phyloP scores from a whole-genome alignment of 768 basidiomycete genomes.

The Ramaria sp. region DNA sequence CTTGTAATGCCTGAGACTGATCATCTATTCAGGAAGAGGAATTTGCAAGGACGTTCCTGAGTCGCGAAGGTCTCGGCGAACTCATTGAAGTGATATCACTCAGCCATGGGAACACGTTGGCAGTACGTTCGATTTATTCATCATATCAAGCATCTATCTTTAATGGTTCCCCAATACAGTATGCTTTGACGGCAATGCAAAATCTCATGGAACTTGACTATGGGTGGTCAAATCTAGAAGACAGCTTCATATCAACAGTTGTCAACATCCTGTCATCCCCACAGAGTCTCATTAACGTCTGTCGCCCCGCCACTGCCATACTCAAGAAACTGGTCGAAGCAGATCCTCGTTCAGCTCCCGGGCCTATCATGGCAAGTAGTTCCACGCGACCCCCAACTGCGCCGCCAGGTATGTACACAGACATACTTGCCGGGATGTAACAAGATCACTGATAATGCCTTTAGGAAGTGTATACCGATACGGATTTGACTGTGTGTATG shows the following conservation, averaged over 20 bases:
- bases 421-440: background rate
- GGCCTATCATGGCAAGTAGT: conserved; percentile 45
- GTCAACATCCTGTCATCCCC: conserved; percentile 71
- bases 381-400: conserved; percentile 42
- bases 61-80: conserved; percentile 56
- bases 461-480: conserved; percentile 68
- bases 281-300: conserved; percentile 76
- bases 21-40: conserved; percentile 58
- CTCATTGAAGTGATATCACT: conserved; percentile 59
- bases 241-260: conserved; percentile 64
- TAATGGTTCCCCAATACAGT: conserved; percentile 32
- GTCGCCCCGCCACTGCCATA: conserved; percentile 84
- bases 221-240: conserved; percentile 69
- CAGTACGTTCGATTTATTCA: conserved; percentile 35
- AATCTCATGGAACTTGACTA: conserved; percentile 81
- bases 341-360: conserved; percentile 59
- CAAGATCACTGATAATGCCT: background rate
- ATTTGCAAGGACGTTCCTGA: conserved; percentile 72
- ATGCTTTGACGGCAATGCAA: conserved; percentile 77
- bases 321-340: conserved; percentile 85
- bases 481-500: conserved; percentile 76
- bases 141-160: background rate
- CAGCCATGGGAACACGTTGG: conserved; percentile 74
- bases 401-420: conserved; percentile 24
- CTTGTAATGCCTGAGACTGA: background rate